Conservation (phyloP, 768 basidiomycete genomes). For the Phylloporus sp. region DNA sequence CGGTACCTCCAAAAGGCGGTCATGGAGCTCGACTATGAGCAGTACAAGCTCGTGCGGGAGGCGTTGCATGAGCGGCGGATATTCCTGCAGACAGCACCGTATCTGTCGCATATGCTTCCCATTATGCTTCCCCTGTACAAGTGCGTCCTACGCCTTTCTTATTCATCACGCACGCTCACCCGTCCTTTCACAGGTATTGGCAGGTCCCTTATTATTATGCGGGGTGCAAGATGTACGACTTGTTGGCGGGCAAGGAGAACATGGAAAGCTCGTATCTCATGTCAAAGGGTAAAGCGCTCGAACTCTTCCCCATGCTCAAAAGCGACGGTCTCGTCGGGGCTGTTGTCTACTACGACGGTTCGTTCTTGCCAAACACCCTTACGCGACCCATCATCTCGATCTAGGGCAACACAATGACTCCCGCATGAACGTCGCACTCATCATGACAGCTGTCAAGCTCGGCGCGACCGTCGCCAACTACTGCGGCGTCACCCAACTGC, state of each 20-base stretch:
- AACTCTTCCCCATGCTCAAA: conserved; percentile 97
- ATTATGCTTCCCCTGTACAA: conserved; percentile 98
- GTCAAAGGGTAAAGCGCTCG: conserved; percentile 89
- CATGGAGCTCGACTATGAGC: conserved; percentile 92
- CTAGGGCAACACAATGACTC: conserved; percentile 97
- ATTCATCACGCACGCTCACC: neutral
- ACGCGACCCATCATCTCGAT: neutral
- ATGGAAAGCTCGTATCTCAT: conserved; percentile 96
- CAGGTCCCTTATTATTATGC: conserved; percentile 95
- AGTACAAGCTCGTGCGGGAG: conserved; percentile 94
- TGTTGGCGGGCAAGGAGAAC: conserved; percentile 93
- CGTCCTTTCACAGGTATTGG: conserved; percentile 63
- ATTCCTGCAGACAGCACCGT: conserved; percentile 94
- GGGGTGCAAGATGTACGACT: conserved; percentile 94
- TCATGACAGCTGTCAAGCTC: conserved; percentile 91
- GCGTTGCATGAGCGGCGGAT: conserved; percentile 90
- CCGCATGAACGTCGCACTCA: conserved; percentile 93
- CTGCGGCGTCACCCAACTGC: conserved; percentile 74
- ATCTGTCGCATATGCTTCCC: conserved; percentile 87
- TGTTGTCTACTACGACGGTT: conserved; percentile 96
- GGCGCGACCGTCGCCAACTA: conserved; percentile 90
- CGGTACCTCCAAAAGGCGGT: conserved; percentile 97
- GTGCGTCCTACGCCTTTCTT: conserved; percentile 34
- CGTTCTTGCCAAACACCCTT: conserved; percentile 11
- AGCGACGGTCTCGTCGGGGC: conserved; percentile 88